Evolutionary conservation across 78 protist genomes (phyloP), one percentile per base, ranked within the genome.

Genomic region (Emiliania huxleyi): DNA sequence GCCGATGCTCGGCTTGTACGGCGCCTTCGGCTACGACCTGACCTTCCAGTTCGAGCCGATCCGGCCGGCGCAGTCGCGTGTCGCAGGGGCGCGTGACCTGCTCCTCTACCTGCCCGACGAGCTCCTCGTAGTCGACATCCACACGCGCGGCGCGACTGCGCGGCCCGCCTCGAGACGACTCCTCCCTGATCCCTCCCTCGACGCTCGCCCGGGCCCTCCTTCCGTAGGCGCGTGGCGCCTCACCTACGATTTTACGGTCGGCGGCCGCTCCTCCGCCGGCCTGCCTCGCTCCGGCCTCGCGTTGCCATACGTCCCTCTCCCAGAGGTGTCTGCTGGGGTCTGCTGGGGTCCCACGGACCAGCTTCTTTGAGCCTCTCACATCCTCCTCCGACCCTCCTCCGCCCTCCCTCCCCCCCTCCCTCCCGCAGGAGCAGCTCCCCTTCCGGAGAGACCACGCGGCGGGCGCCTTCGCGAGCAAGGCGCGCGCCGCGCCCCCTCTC

Each of bases 11-110:
- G 94, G 94, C 26, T 91, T 92, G 43, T 92, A 92, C 84, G 94
- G 94, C 69, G 83, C 94, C 1, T 92, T 92, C 46, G 94, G 94
- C 49, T 92, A 92, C 84, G 94, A 92, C 85, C 84, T 92, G 29
- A 84, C 94, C 84, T 84, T 92, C 37, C 94, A 45, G 91, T 49
- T 87, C 45, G 91, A 45, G 73, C n/a, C 77, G 45, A 73, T 40
- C 29, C 85, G 48, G 2, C 91, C 23, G 73, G 11, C 0, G 21
- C 91, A 35, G 37, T 0, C 18, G 69, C 91, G 77, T 48, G 71
- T 2, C 18, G 21, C 6, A 3, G 43, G 3, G 18, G 52, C 56
- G 92, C 92, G 92, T 26, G 91, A 91, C 83, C 71, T 81, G 25
- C 87, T 91, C 46, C 84, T 91, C 38, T 91, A 43, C 90, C 79